A percentile compares a stretch with the other conserved stretches of the same genome.
Evolutionary conservation across 2,329 filamentous ascomycete genomes (phyloP).

Genomic region (Dryadomyces quercus-mongolicae): DNA sequence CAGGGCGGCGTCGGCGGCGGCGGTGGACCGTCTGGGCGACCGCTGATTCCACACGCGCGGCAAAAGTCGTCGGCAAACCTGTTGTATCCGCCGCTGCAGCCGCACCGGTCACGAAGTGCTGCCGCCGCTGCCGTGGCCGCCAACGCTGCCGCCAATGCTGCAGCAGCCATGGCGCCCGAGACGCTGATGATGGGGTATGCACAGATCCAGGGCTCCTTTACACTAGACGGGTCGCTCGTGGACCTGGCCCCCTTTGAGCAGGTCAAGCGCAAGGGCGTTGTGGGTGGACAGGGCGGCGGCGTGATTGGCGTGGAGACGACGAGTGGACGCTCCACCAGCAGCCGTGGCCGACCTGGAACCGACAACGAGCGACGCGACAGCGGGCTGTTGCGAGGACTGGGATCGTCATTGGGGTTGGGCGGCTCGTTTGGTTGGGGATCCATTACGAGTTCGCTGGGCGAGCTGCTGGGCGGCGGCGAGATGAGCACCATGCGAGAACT

Average conservation of each 20-base stretch:
- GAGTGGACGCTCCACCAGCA: background rate
- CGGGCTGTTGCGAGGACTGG: constrained; percentile 71
- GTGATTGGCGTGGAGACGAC: constrained; percentile 68
- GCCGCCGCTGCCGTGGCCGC: constrained; percentile 23
- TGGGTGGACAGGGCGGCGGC: constrained; percentile 76
- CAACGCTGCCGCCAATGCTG: constrained; percentile 8
- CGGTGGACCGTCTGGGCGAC: background rate
- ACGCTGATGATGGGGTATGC: constrained; percentile 96
- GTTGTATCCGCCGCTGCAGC: constrained; percentile 4
- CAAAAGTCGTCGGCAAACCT: constrained; percentile 23
- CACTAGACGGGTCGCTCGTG: constrained; percentile 79
- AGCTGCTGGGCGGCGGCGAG: constrained; percentile 74
- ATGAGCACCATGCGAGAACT: constrained; percentile 93
- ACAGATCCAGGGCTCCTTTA: constrained; percentile 86
- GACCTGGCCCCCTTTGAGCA: constrained; percentile 87
- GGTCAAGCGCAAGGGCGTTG: constrained; percentile 85
- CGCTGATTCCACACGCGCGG: constrained; percentile 25
- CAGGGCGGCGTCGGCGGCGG: constrained; percentile 12
- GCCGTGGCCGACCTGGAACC: background rate
- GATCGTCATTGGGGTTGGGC: constrained; percentile 64
- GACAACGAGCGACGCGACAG: constrained; percentile 52
- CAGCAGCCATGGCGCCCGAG: constrained; percentile 40
- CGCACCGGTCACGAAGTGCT: background rate
- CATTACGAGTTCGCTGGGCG: constrained; percentile 77
- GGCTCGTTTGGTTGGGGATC: constrained; percentile 69